Evolutionary conservation across 257 asterid species (phyloP).

Genomic region (Fraxinus quadrangulata): DNA sequence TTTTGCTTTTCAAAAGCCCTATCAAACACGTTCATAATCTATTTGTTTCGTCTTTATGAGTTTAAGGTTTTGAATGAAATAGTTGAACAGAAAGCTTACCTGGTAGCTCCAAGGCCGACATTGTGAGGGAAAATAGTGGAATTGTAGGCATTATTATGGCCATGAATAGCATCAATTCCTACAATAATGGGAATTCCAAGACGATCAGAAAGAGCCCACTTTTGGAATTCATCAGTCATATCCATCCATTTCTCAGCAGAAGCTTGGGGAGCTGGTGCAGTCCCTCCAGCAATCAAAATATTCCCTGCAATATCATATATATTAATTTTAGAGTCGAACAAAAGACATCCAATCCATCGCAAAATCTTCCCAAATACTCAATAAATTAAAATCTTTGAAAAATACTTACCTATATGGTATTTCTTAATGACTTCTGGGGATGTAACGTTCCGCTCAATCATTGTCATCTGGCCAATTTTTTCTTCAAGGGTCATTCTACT

Average conservation of each 20-base stretch:
- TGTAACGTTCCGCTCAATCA: background rate
- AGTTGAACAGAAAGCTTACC: background rate
- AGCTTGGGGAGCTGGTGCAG: conserved; percentile 20
- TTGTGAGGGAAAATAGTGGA: conserved; percentile 36
- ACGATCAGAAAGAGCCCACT: conserved; percentile 26
- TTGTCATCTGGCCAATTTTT: conserved; percentile 5
- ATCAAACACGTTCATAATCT: background rate
- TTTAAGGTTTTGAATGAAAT: background rate
- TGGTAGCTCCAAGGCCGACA: conserved; percentile 30
- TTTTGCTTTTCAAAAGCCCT: background rate
- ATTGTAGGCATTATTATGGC: conserved; percentile 26
- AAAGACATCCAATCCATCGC: background rate
- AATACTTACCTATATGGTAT: background rate
- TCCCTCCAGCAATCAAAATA: conserved; percentile 33
- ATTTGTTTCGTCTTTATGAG: no score
- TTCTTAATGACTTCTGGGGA: background rate
- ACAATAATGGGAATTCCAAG: conserved; percentile 30
- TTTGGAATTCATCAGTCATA: conserved; percentile 24
- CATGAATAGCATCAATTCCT: conserved; percentile 37
- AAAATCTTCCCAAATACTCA: background rate
- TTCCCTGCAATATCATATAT: conserved; percentile 2
- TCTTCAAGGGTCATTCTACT: conserved; percentile 12
- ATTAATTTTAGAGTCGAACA: no score
- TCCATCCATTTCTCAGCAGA: conserved; percentile 26
- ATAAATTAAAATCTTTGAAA: background rate